Evolutionary conservation across 768 basidiomycete species (phyloP).

Genomic region (Boletus pseudopeckii): DNA sequence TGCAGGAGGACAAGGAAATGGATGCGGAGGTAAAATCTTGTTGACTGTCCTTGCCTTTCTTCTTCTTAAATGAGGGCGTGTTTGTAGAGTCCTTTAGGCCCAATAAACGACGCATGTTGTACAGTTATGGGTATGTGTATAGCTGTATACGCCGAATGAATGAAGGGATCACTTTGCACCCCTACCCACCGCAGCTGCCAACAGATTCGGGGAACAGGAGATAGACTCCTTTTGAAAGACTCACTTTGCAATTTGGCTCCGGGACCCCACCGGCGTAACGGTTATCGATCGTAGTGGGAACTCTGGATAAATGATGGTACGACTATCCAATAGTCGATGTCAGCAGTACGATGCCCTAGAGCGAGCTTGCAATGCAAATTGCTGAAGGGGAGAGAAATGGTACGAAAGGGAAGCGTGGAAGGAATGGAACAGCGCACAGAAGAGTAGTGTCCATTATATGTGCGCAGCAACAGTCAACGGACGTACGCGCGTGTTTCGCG

Average conservation of each 20-base stretch:
- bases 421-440: conserved; percentile 9
- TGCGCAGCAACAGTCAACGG: conserved; percentile 6
- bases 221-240: conserved; percentile 2
- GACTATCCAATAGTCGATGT: conserved; percentile 1
- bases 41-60: conserved; percentile 28
- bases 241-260: conserved; percentile 9
- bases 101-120: conserved; percentile 31
- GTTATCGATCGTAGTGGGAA: conserved; percentile 5
- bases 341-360: conserved; percentile 1
- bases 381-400: not conserved
- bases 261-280: not conserved
- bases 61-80: conserved; percentile 7
- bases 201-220: conserved; percentile 7
- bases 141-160: conserved; percentile 18
- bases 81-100: conserved; percentile 26
- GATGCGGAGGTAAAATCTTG: conserved; percentile 6
- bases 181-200: conserved; percentile 18
- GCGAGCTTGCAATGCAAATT: not conserved
- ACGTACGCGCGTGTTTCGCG: conserved; percentile 12
- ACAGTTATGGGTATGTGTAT: conserved; percentile 8
- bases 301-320: not conserved
- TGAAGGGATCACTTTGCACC: conserved; percentile 3
- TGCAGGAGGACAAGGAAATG: not conserved
- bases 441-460: conserved; percentile 22
- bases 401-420: conserved; percentile 8